phyloP scores from a whole-genome alignment of 495 filamentous ascomycete species.

The Aspergillus campestris region DNA sequence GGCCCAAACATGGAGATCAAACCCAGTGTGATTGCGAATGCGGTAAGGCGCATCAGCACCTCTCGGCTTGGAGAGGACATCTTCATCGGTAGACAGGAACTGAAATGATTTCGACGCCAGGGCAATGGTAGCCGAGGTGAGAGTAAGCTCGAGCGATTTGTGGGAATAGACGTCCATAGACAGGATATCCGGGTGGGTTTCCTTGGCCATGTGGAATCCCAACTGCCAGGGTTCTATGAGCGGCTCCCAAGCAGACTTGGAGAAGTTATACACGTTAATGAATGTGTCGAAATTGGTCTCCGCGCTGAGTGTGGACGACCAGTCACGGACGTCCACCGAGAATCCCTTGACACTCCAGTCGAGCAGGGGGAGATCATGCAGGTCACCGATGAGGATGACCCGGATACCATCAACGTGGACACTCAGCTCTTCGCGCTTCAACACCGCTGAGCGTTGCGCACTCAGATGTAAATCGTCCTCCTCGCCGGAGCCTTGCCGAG shows the following conservation, averaged over 20 bases:
- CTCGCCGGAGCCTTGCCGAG: constrained; percentile 30
- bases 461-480: constrained; percentile 14
- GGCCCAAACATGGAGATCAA: constrained; percentile 76
- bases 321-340: constrained; percentile 73
- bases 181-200: constrained; percentile 63
- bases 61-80: constrained; percentile 88
- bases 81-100: constrained; percentile 81
- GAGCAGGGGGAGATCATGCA: constrained; percentile 88
- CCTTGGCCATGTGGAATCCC: constrained; percentile 79
- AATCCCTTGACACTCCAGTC: constrained; percentile 94
- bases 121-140: constrained; percentile 91
- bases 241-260: constrained; percentile 97
- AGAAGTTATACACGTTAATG: constrained; percentile 96
- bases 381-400: constrained; percentile 87
- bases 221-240: constrained; percentile 94
- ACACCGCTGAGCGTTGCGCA: constrained; percentile 42
- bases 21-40: constrained; percentile 92
- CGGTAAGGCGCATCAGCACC: constrained; percentile 87
- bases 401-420: constrained; percentile 80
- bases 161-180: constrained; percentile 81
- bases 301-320: constrained; percentile 79
- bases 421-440: constrained; percentile 76
- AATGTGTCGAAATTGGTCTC: constrained; percentile 88
- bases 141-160: constrained; percentile 80
- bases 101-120: constrained; percentile 85